phyloP scores from a whole-genome alignment of 176 grass and related monocot species.

The Oryza glumipatula region DNA sequence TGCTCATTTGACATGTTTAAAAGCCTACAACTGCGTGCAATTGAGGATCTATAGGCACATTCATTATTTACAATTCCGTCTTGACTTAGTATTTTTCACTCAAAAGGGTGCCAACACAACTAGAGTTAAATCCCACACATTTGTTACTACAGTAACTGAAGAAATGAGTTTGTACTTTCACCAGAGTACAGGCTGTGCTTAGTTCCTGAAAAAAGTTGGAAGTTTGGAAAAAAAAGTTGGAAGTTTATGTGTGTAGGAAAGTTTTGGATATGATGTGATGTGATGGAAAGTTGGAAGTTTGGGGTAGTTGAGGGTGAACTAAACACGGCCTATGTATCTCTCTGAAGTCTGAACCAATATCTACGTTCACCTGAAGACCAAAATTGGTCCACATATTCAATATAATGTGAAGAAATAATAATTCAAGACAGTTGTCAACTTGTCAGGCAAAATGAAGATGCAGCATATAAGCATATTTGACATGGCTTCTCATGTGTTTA shows the following conservation, averaged over 20 bases:
- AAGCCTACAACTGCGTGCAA: not conserved
- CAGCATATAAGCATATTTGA: not conserved
- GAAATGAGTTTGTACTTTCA: not conserved
- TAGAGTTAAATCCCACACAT: not conserved
- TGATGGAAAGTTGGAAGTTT: too few relatives aligned
- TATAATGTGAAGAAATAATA: not conserved
- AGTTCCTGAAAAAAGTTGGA: too few relatives aligned
- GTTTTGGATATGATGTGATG: too few relatives aligned
- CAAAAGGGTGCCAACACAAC: not conserved
- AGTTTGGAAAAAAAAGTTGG: too few relatives aligned
- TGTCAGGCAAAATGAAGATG: slow-evolving; percentile 2
- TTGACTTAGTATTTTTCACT: not conserved
- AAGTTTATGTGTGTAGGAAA: too few relatives aligned
- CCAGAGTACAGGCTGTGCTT: not conserved
- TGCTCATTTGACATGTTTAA: not conserved
- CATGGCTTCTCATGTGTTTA: slow-evolving; percentile 1
- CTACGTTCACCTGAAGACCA: slow-evolving; percentile 22
- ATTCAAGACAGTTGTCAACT: slow-evolving; percentile 26
- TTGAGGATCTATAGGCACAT: not conserved
- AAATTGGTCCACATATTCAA: not conserved
- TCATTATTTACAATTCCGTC: not conserved
- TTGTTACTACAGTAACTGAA: slow-evolving; percentile 1
- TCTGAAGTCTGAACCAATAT: not conserved
- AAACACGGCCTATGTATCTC: not conserved
- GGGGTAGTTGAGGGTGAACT: too few relatives aligned